Evolutionary conservation across 495 filamentous ascomycete species (phyloP).

Genomic region (Hypoxylon intermedium): DNA sequence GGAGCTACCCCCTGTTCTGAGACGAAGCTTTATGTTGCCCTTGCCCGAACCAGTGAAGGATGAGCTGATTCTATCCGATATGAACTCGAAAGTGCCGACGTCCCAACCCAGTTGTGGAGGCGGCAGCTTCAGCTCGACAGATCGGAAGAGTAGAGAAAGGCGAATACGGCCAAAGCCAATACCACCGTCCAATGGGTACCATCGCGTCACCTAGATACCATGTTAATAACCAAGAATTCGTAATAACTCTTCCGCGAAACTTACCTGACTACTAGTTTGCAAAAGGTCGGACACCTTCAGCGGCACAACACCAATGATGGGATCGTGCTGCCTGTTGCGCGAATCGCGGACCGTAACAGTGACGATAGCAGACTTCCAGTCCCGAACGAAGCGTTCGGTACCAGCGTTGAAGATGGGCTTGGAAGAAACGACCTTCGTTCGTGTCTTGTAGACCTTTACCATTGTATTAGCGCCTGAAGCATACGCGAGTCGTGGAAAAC

Average conservation of each 20-base stretch:
- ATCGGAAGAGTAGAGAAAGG: constrained; percentile 87
- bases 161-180: constrained; percentile 86
- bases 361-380: constrained; percentile 87
- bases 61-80: constrained; percentile 67
- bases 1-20: constrained; percentile 84
- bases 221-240: constrained; percentile 59
- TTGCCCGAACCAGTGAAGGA: constrained; percentile 62
- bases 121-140: constrained; percentile 82
- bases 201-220: constrained; percentile 47
- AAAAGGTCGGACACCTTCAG: constrained; percentile 86
- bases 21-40: constrained; percentile 76
- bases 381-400: constrained; percentile 91
- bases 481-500: constrained; percentile 25
- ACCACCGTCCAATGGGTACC: constrained; percentile 66
- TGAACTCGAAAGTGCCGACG: constrained; percentile 91
- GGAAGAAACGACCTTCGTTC: constrained; percentile 87
- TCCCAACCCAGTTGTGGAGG: constrained; percentile 84
- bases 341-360: constrained; percentile 88
- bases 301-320: constrained; percentile 89
- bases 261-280: constrained; percentile 80
- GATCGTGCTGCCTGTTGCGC: constrained; percentile 89
- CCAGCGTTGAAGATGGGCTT: constrained; percentile 97
- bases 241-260: constrained; percentile 28
- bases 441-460: constrained; percentile 77
- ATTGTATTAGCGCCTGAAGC: neutral